A percentile compares a stretch with the other conserved stretches of the same genome.
phyloP scores from a whole-genome alignment of 495 filamentous ascomycete species.

The Aspergillus nidulans region DNA sequence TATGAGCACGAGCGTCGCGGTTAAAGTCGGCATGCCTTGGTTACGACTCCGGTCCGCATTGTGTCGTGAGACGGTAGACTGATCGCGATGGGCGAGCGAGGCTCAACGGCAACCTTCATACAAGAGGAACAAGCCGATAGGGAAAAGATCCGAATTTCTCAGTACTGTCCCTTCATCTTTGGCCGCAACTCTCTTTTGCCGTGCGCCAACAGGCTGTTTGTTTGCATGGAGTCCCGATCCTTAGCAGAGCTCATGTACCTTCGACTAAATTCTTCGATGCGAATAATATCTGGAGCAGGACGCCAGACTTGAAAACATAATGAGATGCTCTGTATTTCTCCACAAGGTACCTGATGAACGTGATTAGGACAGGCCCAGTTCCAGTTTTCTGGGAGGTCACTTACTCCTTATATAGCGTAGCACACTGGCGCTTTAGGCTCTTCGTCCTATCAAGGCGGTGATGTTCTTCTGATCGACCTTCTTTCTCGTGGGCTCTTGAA shows the following conservation, averaged over 20 bases:
- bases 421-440: neutral
- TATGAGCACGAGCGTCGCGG: slow-evolving; percentile 1
- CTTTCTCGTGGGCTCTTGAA: slow-evolving; percentile 4
- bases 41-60: neutral
- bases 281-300: slow-evolving; percentile 8
- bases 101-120: slow-evolving; percentile 3
- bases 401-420: slow-evolving; percentile 11
- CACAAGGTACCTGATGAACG: slow-evolving; percentile 10
- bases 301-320: slow-evolving; percentile 6
- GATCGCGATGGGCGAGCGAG: neutral
- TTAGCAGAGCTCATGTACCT: slow-evolving; percentile 8
- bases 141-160: slow-evolving; percentile 1
- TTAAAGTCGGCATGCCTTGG: slow-evolving; percentile 4
- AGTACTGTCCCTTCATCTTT: neutral
- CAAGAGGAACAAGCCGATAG: neutral
- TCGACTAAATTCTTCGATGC: slow-evolving; percentile 8
- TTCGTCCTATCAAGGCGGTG: slow-evolving; percentile 4
- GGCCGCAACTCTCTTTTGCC: neutral
- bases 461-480: slow-evolving; percentile 7
- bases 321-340: slow-evolving; percentile 7
- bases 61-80: slow-evolving; percentile 1
- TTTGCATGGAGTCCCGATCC: slow-evolving; percentile 3
- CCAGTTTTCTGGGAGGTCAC: slow-evolving; percentile 6
- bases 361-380: slow-evolving; percentile 2
- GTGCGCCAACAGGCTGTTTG: neutral